These are phyloP conservation scores for Apiosordaria backusii DNA, from an alignment of 495 filamentous ascomycete genomes.

Conservation along the genomic window DNA sequence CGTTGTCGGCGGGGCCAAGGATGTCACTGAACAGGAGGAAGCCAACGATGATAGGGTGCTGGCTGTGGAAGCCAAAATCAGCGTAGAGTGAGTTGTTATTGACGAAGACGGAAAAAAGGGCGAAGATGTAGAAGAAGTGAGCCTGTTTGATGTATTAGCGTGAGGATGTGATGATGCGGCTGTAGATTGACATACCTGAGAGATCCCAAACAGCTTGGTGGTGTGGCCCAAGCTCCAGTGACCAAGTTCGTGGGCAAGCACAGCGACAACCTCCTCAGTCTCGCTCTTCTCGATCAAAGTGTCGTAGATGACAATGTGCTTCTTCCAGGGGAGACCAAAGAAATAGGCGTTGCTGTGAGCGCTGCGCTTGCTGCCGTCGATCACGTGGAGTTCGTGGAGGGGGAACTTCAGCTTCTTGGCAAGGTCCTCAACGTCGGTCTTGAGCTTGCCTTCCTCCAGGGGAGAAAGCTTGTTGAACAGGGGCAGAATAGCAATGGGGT, in stretches of 20 bases:
- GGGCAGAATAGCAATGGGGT: slow-evolving; percentile 89
- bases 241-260: slow-evolving; percentile 91
- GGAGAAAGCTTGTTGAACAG: slow-evolving; percentile 98
- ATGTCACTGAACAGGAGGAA: slow-evolving; percentile 96
- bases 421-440: slow-evolving; percentile 80
- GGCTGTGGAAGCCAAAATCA: slow-evolving; percentile 82
- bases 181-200: slow-evolving; percentile 57
- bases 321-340: slow-evolving; percentile 97
- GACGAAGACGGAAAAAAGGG: slow-evolving; percentile 94
- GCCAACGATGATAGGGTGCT: slow-evolving; percentile 90
- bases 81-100: slow-evolving; percentile 88
- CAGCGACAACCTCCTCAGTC: slow-evolving; percentile 86
- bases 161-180: slow-evolving; percentile 27
- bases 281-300: slow-evolving; percentile 94
- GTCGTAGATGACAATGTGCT: slow-evolving; percentile 99
- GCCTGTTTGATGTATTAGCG: slow-evolving; percentile 24
- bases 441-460: slow-evolving; percentile 78
- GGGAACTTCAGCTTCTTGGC: slow-evolving; percentile 87
- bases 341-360: slow-evolving; percentile 99
- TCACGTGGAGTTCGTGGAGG: slow-evolving; percentile 84
- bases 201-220: slow-evolving; percentile 83
- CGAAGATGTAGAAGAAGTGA: slow-evolving; percentile 95
- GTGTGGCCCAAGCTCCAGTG: slow-evolving; percentile 97
- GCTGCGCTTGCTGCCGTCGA: slow-evolving; percentile 95
- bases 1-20: slow-evolving; percentile 81